phyloP scores from a whole-genome alignment of 805 yeast genomes.

The Metschnikowia cerradonensis region DNA sequence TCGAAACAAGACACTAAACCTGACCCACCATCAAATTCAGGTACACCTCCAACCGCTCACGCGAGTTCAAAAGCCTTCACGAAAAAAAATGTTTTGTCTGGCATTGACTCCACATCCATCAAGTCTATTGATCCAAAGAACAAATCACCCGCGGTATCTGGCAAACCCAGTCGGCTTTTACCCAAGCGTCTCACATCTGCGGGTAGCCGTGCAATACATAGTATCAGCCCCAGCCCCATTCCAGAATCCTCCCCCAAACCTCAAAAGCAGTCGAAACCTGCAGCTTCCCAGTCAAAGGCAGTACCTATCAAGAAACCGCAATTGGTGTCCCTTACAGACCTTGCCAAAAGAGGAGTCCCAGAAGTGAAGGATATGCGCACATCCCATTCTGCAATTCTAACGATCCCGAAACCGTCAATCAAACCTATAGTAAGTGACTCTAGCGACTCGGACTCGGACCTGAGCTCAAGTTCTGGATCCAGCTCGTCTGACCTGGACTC shows the following conservation, averaged over 20 bases:
- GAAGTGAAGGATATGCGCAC: conserved; percentile 12
- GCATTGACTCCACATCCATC: background rate
- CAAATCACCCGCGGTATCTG: background rate
- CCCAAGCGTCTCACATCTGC: conserved; percentile 1
- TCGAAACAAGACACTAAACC: background rate
- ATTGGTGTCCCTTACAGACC: conserved; percentile 12
- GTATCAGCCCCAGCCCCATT: background rate
- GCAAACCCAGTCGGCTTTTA: background rate
- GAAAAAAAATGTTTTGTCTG: background rate
- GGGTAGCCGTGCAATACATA: background rate
- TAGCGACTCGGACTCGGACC: conserved; percentile 2
- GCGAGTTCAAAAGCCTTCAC: background rate
- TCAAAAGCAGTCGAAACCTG: background rate
- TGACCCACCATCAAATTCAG: background rate
- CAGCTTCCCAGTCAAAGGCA: background rate
- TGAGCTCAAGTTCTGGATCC: conserved; percentile 11
- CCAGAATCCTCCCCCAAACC: background rate
- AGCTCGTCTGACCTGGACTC: conserved; percentile 1
- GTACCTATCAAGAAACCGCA: conserved; percentile 5
- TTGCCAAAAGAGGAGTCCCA: conserved; percentile 16
- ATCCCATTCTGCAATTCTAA: background rate
- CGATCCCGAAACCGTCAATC: conserved; percentile 3
- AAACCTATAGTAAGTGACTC: background rate
- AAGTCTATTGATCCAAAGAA: background rate
- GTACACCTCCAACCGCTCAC: background rate